These are phyloP conservation scores for Mucor racemosus DNA, from an alignment of 371 early-diverging fungal genomes.

Conservation along the genomic window DNA sequence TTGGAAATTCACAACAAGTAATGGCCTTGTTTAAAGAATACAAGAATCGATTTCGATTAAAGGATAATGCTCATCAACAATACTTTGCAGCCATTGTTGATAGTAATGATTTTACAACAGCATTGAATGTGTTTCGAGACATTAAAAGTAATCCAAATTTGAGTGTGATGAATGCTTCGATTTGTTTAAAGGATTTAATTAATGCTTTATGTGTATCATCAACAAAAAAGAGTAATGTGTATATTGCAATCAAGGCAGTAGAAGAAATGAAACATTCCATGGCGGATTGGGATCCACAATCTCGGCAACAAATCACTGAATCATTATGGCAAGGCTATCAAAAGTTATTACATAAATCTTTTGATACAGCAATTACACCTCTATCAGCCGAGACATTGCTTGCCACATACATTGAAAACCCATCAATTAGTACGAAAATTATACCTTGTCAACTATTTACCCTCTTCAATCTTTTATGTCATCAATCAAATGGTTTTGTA, in stretches of 20 bases:
- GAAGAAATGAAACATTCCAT: neutral
- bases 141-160: constrained; percentile 5
- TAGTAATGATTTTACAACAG: constrained; percentile 16
- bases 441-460: constrained; percentile 2
- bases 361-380: neutral
- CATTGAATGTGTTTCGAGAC: constrained; percentile 5
- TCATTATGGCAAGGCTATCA: constrained; percentile 14
- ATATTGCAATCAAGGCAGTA: constrained; percentile 13
- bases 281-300: constrained; percentile 12
- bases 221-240: neutral
- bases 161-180: constrained; percentile 1
- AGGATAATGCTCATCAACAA: constrained; percentile 7
- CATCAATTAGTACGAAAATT: neutral
- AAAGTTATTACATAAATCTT: neutral
- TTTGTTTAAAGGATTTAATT: constrained; percentile 19
- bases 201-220: neutral
- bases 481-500: neutral
- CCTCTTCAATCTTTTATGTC: constrained; percentile 8
- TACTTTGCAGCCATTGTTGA: constrained; percentile 34
- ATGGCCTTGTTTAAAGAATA: constrained; percentile 22
- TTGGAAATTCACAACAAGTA: constrained; percentile 16
- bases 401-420: neutral
- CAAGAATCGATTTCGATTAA: constrained; percentile 8
- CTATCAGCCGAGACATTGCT: neutral
- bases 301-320: neutral